Evolutionary conservation across 2,329 filamentous ascomycete genomes (phyloP), one percentile per base, ranked within the genome.

Genomic region (Calonectria hawksworthii): DNA sequence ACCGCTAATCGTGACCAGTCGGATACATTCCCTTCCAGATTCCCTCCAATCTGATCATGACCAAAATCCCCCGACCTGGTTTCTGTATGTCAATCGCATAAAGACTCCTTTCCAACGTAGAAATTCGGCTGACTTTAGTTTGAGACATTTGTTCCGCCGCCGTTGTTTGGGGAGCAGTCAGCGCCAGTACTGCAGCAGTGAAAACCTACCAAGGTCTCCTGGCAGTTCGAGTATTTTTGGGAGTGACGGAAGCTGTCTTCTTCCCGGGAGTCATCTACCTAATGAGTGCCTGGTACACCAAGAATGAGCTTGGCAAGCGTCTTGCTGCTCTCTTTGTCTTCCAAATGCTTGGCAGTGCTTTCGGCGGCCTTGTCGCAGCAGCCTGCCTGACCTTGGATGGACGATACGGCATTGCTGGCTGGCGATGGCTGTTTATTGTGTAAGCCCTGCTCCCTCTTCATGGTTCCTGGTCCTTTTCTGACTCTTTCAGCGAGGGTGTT

Each of bases 391-490:
- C 85, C 11, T 82, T 91, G 14, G 85, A 89, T 38, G 86, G 86
- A 5, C 83, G 81, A 3, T 85, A 85, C 61, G 88, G 88, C 1
- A 85, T 91, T 21, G 81, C 83, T 2, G 89, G 89, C 2, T 91
- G 89, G 89, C 80, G 86, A 67, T 91, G 89, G 89, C 82, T 90
- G 0, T 91, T 90, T 72, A 87, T 89, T 38, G 56, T 61, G 56
- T 61, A 41, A 61, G 34, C 16, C 6, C 13, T 9, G 13, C 1
- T 7, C n/a, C 13, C 23, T 10, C 6, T 28, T 28, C 6, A 7
- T 30, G 6, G 41, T 21, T 18, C 13, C 13, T 10, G 0, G 2
- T 4, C 34, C 11, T 14, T 8, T 41, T 41, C 56, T 61, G 9
- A 61, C 34, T 3, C 9, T 38, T 18, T 26, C 9, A 75, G 73